A percentile compares a stretch with the other conserved stretches of the same genome.
Conservation (phyloP, 352 stramenopile genomes). For the Globisporangium orthogonon region DNA sequence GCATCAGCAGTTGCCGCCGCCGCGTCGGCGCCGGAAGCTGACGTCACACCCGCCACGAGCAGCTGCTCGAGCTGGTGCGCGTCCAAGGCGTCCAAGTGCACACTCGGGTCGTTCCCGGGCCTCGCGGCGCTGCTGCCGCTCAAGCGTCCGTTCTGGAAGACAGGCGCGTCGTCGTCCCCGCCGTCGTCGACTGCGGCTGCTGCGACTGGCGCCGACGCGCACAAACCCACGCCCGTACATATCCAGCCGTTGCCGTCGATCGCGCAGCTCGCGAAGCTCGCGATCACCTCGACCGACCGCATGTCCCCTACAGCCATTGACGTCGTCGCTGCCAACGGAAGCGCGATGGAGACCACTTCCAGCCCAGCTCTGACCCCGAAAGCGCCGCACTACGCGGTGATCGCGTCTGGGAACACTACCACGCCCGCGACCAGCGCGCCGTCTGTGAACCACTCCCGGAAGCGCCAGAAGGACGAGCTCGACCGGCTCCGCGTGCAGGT, state of each 20-base stretch:
- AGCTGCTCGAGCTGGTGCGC: not conserved
- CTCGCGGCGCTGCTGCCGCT: constrained; percentile 6
- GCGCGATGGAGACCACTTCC: not conserved
- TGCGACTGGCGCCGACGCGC: not conserved
- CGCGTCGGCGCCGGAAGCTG: not conserved
- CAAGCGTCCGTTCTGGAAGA: constrained; percentile 11
- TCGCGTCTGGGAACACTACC: not conserved
- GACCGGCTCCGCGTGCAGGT: constrained; percentile 39
- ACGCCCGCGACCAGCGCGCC: not conserved
- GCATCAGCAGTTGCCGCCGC: not conserved
- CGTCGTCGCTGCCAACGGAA: not conserved
- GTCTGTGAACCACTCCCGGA: constrained; percentile 38
- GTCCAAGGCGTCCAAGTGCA: not conserved
- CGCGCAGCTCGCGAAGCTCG: constrained; percentile 11
- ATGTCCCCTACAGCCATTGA: constrained; percentile 8
- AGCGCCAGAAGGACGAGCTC: constrained; percentile 53
- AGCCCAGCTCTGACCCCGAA: not conserved
- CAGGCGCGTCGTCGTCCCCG: no score
- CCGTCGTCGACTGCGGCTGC: no score
- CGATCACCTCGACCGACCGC: constrained; percentile 3
- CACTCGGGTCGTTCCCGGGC: not conserved
- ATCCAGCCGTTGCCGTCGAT: constrained; percentile 15
- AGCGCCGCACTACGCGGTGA: not conserved
- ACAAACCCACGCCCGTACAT: constrained; percentile 3
- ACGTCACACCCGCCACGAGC: not conserved